These are phyloP conservation scores for Beta macrorhiza DNA, from an alignment of 179 eudicot genomes.

Conservation along the genomic window DNA sequence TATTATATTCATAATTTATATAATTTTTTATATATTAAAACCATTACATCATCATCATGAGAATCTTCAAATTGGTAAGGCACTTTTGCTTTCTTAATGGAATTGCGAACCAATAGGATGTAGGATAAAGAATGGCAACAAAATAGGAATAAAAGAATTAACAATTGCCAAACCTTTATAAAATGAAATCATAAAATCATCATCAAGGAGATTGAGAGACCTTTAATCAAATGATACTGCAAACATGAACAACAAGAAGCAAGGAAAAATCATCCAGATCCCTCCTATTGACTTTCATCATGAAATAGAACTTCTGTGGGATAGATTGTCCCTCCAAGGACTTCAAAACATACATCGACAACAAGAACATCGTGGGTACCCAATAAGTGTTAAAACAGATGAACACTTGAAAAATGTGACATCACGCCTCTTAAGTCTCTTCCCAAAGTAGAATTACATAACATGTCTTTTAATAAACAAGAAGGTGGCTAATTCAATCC, in stretches of 20 bases:
- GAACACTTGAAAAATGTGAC: too few relatives aligned
- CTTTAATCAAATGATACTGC: background rate
- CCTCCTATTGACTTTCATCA: background rate
- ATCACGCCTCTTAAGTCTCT: background rate
- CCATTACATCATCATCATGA: too few relatives aligned
- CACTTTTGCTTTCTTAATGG: background rate
- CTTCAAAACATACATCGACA: background rate
- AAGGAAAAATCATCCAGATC: background rate
- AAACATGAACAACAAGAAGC: background rate
- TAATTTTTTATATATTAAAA: too few relatives aligned
- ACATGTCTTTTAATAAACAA: background rate
- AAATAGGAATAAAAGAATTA: background rate
- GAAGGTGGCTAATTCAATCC: background rate
- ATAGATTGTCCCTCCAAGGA: background rate
- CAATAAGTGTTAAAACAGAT: background rate
- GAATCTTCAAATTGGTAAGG: background rate
- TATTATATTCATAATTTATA: too few relatives aligned
- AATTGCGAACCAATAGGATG: background rate
- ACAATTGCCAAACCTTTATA: background rate
- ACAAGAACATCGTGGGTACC: background rate
- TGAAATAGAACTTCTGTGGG: background rate
- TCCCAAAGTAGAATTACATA: background rate
- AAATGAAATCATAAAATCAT: background rate
- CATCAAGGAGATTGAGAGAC: background rate
- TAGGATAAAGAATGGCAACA: background rate